Evolutionary conservation across 345 rosid genomes (phyloP), one percentile per base, ranked within the genome.

Genomic region (Brassica rapa): DNA sequence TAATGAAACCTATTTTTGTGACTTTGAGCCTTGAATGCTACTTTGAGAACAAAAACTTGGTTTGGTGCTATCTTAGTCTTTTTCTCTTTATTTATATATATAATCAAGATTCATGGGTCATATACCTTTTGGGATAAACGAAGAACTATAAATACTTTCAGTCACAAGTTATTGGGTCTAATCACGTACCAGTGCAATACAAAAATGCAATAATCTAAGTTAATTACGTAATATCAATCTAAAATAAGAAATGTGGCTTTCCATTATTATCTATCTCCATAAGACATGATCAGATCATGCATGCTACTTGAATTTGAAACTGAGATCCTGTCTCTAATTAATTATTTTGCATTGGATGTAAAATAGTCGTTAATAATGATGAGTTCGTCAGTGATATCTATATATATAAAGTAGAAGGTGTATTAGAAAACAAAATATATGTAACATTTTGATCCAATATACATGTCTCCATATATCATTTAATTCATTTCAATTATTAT

Each of bases 41-140:
- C 19, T 19, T 19, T 19, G 19, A 19, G 19, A 19, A 19, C 19
- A 19, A 19, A 19, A 19, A 19, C 19, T 19, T 19, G 19, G 19
- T 19, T 19, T 19, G 19, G 19, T 19, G 19, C 19, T 19, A 19
- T 19, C 19, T 0, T 19, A 19, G 19, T 19, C 19, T 19, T 19
- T 19, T 19, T 19, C 19, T 19, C 19, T 19, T 19, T 19, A 19
- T 19, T 19, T 19, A 19, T 19, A 72, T 15, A 25, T 57, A 10
- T 10, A 61, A 46, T 46, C 32, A 62, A 64, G 64, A 77, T 62
- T 72, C 69, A 56, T 65, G 74, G 78, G 82, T 73, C 78, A 73
- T 74, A 62, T 79, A 68, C 60, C 78, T 79, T 73, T 73, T 79
- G 70, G 78, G 61, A 79, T 37, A 51, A 62, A 51, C 70, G 78